These are phyloP conservation scores for Capsella rubella DNA, from an alignment of 441 rosid genomes.

Conservation along the genomic window DNA sequence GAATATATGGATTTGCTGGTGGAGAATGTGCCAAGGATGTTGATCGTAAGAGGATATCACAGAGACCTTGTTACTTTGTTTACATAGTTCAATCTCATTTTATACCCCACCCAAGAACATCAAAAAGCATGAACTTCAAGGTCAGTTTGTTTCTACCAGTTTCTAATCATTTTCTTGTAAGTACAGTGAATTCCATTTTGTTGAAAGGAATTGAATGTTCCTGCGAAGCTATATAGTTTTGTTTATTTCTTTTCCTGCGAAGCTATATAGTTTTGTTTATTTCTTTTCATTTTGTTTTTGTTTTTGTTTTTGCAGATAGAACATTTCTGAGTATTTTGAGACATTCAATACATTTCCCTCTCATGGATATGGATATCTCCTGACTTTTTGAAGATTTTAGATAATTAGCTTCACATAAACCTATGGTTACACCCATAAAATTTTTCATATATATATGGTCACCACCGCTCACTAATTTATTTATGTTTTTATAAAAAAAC, in stretches of 20 bases:
- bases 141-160: conserved; percentile 27
- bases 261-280: background rate
- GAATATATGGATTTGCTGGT: conserved; percentile 98
- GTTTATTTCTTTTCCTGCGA: background rate
- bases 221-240: conserved; percentile 1
- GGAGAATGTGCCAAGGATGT: conserved; percentile 89
- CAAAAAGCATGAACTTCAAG: conserved; percentile 26
- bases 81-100: conserved; percentile 57
- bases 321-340: conserved; percentile 30
- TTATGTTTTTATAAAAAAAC: background rate
- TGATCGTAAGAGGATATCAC: conserved; percentile 98
- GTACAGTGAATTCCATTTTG: conserved; percentile 36
- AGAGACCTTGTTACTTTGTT: conserved; percentile 96
- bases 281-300: background rate
- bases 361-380: conserved; percentile 23
- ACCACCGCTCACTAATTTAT: background rate
- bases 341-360: conserved; percentile 26
- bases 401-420: conserved; percentile 22
- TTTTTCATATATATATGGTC: background rate
- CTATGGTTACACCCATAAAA: conserved; percentile 19
- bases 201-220: conserved; percentile 23
- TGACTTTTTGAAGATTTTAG: conserved; percentile 34
- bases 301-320: conserved; percentile 23
- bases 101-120: conserved; percentile 30
- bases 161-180: conserved; percentile 22